phyloP scores from a whole-genome alignment of 192 early-diverging fungal genomes.

The Entophlyctis luteolus region DNA sequence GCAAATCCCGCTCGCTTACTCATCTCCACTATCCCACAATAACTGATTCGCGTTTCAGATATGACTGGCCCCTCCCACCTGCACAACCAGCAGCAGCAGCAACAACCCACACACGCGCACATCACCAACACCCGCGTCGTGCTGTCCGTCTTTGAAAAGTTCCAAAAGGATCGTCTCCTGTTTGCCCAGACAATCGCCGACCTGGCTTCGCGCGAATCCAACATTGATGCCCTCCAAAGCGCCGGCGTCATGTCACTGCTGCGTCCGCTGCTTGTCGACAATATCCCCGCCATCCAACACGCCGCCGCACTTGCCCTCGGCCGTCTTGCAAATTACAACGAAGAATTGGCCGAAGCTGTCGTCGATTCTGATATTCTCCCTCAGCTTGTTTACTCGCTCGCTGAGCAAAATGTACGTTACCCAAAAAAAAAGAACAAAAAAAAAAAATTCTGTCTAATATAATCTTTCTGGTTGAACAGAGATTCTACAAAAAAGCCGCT shows the following conservation, averaged over 20 bases:
- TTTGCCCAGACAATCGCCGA: conserved; percentile 60
- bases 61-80: conserved; percentile 13
- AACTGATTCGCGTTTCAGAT: too few species aligned
- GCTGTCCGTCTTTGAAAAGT: conserved; percentile 53
- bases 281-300: conserved; percentile 58
- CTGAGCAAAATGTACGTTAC: conserved; percentile 50
- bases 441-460: not conserved
- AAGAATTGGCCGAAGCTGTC: conserved; percentile 53
- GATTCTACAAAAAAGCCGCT: conserved; percentile 60
- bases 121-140: conserved; percentile 38
- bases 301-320: conserved; percentile 57
- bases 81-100: not conserved
- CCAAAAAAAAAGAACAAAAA: too few species aligned
- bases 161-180: conserved; percentile 53
- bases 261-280: conserved; percentile 52
- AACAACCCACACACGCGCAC: not conserved
- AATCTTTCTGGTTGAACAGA: conserved; percentile 29
- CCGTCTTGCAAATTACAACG: conserved; percentile 53
- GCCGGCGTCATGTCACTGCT: conserved; percentile 52
- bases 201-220: conserved; percentile 52
- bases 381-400: conserved; percentile 49
- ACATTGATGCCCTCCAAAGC: conserved; percentile 51
- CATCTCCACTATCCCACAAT: too few species aligned
- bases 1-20: too few species aligned
- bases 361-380: conserved; percentile 55